Evolutionary conservation across 2,329 filamentous ascomycete genomes (phyloP), one percentile per base, ranked within the genome.

Genomic region (Colletotrichum eremochloae): DNA sequence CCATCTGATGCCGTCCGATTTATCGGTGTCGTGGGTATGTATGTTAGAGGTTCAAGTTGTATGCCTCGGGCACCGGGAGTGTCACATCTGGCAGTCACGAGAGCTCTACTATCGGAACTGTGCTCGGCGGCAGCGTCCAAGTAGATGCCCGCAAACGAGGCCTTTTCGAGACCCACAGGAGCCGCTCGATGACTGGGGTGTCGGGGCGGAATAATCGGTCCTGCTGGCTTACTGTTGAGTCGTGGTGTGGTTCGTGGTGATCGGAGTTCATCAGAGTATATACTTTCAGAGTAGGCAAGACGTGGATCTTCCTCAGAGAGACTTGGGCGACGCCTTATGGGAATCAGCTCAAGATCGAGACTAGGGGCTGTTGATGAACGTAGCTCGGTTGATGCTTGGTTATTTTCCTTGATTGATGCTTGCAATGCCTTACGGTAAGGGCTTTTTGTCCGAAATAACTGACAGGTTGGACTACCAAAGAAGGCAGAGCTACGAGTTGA

Each of bases 371-470:
- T 62, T 48, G 68, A 50, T 4, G 78, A 78, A 7, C 74, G 77
- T 0, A 70, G 68, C 3, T 75, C n/a, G 33, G 18, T 69, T 6
- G 77, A 74, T 2, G 72, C 73, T 20, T 79, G 77, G 9, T 82
- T 76, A 20, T 80, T 80, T 9, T 80, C 76, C 67, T 81, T 80
- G 75, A 88, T 88, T 1, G 80, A 85, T 62, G 84, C 82, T 56
- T 82, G 84, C 42, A 91, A 76, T 2, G 85, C 86, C 36, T 85
- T 85, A 3, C 88, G 85, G 74, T 87, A 91, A 0, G 88, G 88
- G 66, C 88, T 91, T 36, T 84, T 81, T 0, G 87, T 86, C 38
- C 87, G 83, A 72, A 90, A 89, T 0, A 89, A 79, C 71, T 88
- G 85, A 20, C 83, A 84, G 1, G 82, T 80, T 2, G 86, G 85